A percentile compares a stretch with the other conserved stretches of the same genome.
Conservation (phyloP, 1,284 basidiomycete species). For the Malassezia caprae region DNA sequence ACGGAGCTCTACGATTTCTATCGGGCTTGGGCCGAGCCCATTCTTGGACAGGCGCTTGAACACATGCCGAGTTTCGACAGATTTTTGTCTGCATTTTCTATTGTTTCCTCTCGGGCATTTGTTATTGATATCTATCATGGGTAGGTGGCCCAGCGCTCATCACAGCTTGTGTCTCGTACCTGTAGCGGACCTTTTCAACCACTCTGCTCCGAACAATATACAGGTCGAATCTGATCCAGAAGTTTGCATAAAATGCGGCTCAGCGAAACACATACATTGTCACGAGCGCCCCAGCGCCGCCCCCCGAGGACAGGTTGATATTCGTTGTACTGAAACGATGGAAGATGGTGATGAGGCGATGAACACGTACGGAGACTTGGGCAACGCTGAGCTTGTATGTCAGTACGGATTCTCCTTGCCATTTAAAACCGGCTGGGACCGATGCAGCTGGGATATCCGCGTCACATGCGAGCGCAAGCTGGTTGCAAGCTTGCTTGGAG, state of each 20-base stretch:
- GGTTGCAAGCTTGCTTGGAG: neutral
- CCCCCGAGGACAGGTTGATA: slow-evolving; percentile 20
- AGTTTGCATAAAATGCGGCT: slow-evolving; percentile 35
- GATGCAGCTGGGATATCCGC: slow-evolving; percentile 22
- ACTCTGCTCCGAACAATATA: slow-evolving; percentile 25
- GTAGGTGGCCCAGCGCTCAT: neutral
- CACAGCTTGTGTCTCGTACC: slow-evolving; percentile 28
- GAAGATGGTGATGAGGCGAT: slow-evolving; percentile 19
- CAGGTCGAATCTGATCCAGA: slow-evolving; percentile 40
- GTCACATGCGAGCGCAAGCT: slow-evolving; percentile 13
- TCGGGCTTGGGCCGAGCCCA: slow-evolving; percentile 9
- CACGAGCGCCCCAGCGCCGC: neutral
- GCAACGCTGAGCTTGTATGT: slow-evolving; percentile 31
- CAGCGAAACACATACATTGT: neutral
- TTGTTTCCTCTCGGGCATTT: slow-evolving; percentile 38
- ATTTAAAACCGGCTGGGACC: slow-evolving; percentile 32
- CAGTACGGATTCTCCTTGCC: slow-evolving; percentile 39
- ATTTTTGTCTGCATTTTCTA: slow-evolving; percentile 19
- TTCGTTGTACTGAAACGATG: slow-evolving; percentile 20
- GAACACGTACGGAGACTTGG: slow-evolving; percentile 38
- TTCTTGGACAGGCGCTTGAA: slow-evolving; percentile 7
- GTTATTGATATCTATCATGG: slow-evolving; percentile 35
- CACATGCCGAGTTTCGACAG: neutral
- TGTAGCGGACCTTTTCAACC: slow-evolving; percentile 40
- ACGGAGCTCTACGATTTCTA: slow-evolving; percentile 20